A percentile compares a stretch with the other conserved stretches of the same genome.
Conservation (phyloP, 176 grass and related monocot genomes). For the Thinopyrum elongatum region DNA sequence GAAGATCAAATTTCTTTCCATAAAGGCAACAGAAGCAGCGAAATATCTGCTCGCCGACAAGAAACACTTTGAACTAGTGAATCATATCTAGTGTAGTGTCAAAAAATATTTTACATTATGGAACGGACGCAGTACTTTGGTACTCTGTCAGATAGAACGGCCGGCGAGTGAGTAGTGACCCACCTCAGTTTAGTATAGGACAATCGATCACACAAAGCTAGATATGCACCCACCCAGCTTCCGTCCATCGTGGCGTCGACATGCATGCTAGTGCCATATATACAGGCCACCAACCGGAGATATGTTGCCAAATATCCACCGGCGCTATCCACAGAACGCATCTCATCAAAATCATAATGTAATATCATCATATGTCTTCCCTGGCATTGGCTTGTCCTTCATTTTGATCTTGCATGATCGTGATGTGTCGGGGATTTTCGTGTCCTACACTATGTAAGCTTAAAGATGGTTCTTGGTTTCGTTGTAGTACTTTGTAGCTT, state of each 20-base stretch:
- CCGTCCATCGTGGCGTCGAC: neutral
- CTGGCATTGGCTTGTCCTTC: too few relatives aligned
- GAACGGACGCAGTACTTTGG: too few relatives aligned
- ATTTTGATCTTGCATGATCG: too few relatives aligned
- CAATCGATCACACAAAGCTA: neutral
- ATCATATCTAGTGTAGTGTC: too few relatives aligned
- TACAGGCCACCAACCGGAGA: neutral
- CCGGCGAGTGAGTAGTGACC: neutral
- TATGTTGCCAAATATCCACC: neutral
- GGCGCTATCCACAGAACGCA: neutral
- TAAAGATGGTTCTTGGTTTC: too few relatives aligned
- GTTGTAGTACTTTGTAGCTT: too few relatives aligned
- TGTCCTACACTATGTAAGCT: too few relatives aligned
- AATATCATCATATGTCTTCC: too few relatives aligned
- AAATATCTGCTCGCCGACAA: neutral
- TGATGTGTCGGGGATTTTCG: too few relatives aligned
- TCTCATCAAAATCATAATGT: neutral
- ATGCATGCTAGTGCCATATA: neutral
- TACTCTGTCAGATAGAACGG: neutral
- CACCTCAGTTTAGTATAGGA: neutral
- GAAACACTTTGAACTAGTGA: neutral
- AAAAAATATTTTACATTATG: too few relatives aligned
- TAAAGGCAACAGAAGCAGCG: neutral
- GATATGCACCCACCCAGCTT: neutral
- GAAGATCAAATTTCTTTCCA: neutral